Evolutionary conservation across 345 rosid genomes (phyloP), one percentile per base, ranked within the genome.

Genomic region (Boechera stricta): DNA sequence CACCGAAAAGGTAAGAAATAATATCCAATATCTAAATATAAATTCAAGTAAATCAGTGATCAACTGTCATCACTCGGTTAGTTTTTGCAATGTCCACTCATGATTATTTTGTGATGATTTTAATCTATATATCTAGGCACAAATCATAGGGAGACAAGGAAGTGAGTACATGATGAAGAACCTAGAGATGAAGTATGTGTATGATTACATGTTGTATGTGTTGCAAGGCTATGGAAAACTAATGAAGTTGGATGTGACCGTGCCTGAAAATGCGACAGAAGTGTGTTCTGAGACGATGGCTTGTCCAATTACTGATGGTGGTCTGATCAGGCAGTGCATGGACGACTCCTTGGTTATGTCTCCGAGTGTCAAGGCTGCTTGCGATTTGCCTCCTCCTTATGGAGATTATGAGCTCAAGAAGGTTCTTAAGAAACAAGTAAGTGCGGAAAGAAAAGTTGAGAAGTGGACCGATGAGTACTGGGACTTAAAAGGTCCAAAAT

Each of bases 181-280:
- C 13, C 39, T 89, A 24, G 77, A 79, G 65, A 85, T 89, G 87
- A 80, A 77, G 16, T 78, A 75, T 45, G 87, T 85, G 9, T 86
- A 89, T 29, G 90, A 85, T 57, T 89, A 89, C 77, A 89, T 86
- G 88, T 73, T 89, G 8, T 86, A 89, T 78, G 74, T 81, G 42
- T 57, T 86, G 36, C 77, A 38, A 29, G 82, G 81, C 64, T 89
- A 86, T 16, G 84, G 87, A 1, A 78, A 81, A 55, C 77, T 87
- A 13, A 72, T 89, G 80, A 87, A 77, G 56, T 86, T 86, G 35
- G 65, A 86, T 35, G 90, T 90, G 3, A 49, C 38, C 0, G 61
- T 89, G 47, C 86, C 89, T 10, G 41, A 60, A 6, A 74, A 83
- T 52, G 82, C 86, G 0, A 59, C 57, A 16, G 79, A 84, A 72